A percentile compares a stretch with the other conserved stretches of the same genome.
phyloP scores from a whole-genome alignment of 78 protist genomes.

The Dictyostelium firmibasis region DNA sequence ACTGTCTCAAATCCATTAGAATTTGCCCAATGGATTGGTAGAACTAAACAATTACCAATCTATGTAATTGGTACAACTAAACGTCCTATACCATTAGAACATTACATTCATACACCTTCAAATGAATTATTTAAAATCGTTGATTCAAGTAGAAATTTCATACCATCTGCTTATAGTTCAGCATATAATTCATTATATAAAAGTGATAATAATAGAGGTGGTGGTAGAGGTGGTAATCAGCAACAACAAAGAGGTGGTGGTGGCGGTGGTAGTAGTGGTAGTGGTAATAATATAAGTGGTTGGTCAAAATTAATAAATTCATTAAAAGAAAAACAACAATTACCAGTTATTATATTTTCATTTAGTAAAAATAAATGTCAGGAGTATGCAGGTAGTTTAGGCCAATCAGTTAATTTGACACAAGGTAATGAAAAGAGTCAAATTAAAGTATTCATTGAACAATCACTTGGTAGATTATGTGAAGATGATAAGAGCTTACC shows the following conservation, averaged over 20 bases:
- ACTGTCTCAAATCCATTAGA: slow-evolving; percentile 95
- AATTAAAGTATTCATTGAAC: slow-evolving; percentile 78
- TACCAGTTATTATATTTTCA: slow-evolving; percentile 91
- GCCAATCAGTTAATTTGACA: slow-evolving; percentile 77
- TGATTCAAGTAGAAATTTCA: slow-evolving; percentile 41
- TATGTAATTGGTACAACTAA: slow-evolving; percentile 89
- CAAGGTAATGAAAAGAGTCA: slow-evolving; percentile 81
- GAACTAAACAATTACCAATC: slow-evolving; percentile 78
- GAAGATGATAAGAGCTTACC: slow-evolving; percentile 81
- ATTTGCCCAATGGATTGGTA: slow-evolving; percentile 97
- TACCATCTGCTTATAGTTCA: slow-evolving; percentile 10
- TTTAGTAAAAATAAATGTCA: slow-evolving; percentile 91
- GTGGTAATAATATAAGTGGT: neutral
- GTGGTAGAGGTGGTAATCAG: neutral
- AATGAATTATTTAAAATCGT: slow-evolving; percentile 71
- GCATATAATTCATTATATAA: slow-evolving; percentile 39
- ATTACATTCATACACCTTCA: slow-evolving; percentile 74
- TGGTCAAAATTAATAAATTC: slow-evolving; percentile 73
- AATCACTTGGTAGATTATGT: slow-evolving; percentile 71
- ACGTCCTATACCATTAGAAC: slow-evolving; percentile 97
- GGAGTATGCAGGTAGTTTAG: slow-evolving; percentile 72
- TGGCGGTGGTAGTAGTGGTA: neutral
- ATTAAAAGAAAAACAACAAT: slow-evolving; percentile 66
- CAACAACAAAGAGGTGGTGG: neutral
- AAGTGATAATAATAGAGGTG: neutral